A percentile compares a stretch with the other conserved stretches of the same genome.
Conservation (phyloP, 352 stramenopile species). For the Globisporangium perplexum region DNA sequence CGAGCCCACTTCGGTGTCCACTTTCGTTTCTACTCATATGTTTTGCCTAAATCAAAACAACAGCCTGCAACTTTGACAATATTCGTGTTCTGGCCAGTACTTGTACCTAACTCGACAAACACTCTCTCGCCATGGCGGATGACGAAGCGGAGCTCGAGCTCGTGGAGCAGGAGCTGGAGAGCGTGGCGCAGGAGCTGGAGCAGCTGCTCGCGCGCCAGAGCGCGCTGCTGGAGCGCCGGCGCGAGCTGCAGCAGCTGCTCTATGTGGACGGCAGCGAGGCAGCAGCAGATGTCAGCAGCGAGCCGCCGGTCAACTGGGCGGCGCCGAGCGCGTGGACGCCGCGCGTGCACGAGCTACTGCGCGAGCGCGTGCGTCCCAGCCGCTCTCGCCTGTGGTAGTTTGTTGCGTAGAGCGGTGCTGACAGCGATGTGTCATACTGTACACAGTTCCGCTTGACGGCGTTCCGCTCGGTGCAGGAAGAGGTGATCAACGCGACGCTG, state of each 20-base stretch:
- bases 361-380: constrained; percentile 13
- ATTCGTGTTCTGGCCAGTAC: not conserved
- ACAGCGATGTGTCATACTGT: not conserved
- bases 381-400: too few relatives aligned
- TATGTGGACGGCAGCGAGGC: constrained; percentile 10
- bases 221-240: constrained; percentile 42
- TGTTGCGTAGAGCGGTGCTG: not conserved
- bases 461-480: constrained; percentile 88
- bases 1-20: too few relatives aligned
- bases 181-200: constrained; percentile 49
- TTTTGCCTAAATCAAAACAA: not conserved
- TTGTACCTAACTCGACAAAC: not conserved
- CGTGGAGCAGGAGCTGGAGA: constrained; percentile 49
- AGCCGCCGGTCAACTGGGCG: constrained; percentile 28
- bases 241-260: constrained; percentile 30
- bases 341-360: constrained; percentile 24
- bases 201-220: constrained; percentile 43
- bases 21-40: not conserved
- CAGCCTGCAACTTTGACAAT: not conserved
- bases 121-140: constrained; percentile 12
- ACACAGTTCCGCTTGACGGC: constrained; percentile 67
- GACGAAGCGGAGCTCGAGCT: constrained; percentile 31
- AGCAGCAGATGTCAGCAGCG: not conserved
- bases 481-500: constrained; percentile 90
- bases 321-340: constrained; percentile 34